A percentile compares a stretch with the other conserved stretches of the same genome.
Evolutionary conservation across 345 rosid species (phyloP).

Genomic region (Linum tenue): DNA sequence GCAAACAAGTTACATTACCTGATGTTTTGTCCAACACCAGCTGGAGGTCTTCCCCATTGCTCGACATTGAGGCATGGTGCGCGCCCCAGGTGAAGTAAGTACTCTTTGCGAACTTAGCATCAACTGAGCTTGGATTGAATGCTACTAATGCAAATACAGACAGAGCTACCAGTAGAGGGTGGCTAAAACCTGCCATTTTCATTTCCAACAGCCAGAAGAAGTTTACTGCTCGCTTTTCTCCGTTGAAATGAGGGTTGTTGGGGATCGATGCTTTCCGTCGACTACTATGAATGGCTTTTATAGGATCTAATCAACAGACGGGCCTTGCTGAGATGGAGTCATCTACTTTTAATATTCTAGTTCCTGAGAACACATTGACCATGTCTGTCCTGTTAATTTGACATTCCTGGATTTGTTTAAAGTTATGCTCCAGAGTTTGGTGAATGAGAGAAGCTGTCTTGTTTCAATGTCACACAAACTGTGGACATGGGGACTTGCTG

Average conservation of each 20-base stretch:
- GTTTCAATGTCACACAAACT: not conserved
- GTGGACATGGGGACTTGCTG: no score
- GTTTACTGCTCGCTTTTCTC: not conserved
- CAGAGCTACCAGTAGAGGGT: conserved; percentile 20
- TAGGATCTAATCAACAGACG: no score
- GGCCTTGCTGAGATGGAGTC: no score
- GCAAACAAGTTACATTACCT: conserved; percentile 19
- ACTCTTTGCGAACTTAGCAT: conserved; percentile 43
- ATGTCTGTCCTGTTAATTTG: conserved; percentile 7
- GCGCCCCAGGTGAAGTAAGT: conserved; percentile 56
- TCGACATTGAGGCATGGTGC: conserved; percentile 24
- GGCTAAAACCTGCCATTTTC: conserved; percentile 30
- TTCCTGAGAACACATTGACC: conserved; percentile 5
- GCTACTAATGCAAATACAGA: conserved; percentile 19
- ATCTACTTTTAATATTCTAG: no score
- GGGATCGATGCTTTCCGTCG: conserved; percentile 12
- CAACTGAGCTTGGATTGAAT: conserved; percentile 28
- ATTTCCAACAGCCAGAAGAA: not conserved
- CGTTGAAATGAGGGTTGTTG: conserved; percentile 6
- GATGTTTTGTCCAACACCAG: conserved; percentile 55
- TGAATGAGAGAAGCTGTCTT: no score
- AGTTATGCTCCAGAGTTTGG: not conserved
- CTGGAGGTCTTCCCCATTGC: conserved; percentile 34
- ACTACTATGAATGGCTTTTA: no score
- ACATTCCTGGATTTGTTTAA: not conserved